Evolutionary conservation across 495 filamentous ascomycete species (phyloP), one percentile per base, ranked within the genome.

Genomic region (Xeromyces bisporus): DNA sequence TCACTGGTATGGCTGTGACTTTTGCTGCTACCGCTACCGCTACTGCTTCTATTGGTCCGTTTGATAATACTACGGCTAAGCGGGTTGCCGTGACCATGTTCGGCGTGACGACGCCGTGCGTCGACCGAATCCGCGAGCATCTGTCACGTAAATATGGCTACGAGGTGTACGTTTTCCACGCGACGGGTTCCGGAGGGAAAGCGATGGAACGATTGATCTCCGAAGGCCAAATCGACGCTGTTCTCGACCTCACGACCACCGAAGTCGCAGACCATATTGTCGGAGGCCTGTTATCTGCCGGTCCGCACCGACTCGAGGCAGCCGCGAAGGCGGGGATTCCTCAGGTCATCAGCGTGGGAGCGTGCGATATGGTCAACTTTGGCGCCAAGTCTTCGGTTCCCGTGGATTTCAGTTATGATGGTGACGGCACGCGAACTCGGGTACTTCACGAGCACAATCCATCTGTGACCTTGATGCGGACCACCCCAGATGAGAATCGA

Each of bases 291-390:
- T 60, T 81, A 45, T 58, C 55, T 37, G 70, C 73, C 5, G 74
- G 67, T 0, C 42, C 51, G 6, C 39, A 40, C 1, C 48, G 77
- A 18, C 51, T 82, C n/a, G 51, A 50, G 2, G 66, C 66, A 0
- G 67, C 69, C 7, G 58, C 62, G 3, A 50, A 51, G 34, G 47
- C 40, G 12, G 66, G 71, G 1, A 60, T 80, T 7, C 75, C 76
- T 0, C 58, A 72, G 15, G 50, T 82, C 7, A 51, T 82, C 2
- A 69, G 63, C 31, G 49, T 77, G 6, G 77, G 77, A 0, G 77
- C 76, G 0, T 56, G 62, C 5, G 77, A 82, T 33, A 79, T 80
- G 64, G 64, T 70, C 5, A 79, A 80, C 37, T 80, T 79, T 39
- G 76, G 76, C 0, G 55, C 66, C 0, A 43, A 18, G 9, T 46